These are phyloP conservation scores for Dactylonectria macrodidyma DNA, from an alignment of 2,329 filamentous ascomycete genomes.

Conservation along the genomic window DNA sequence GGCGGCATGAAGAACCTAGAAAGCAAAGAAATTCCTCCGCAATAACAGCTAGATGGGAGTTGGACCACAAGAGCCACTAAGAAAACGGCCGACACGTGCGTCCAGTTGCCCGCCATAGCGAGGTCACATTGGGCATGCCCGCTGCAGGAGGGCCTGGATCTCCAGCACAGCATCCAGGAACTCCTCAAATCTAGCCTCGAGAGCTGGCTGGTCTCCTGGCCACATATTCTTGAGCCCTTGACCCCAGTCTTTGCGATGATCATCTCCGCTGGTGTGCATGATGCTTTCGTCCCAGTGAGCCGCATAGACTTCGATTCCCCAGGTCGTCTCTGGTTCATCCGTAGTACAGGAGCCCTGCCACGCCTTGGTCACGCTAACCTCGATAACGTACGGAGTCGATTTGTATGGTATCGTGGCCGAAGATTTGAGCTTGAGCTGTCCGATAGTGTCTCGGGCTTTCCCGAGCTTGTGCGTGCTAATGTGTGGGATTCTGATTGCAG, in stretches of 20 bases:
- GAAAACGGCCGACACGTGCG: constrained; percentile 22
- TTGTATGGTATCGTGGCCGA: constrained; percentile 49
- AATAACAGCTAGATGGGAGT: constrained; percentile 22
- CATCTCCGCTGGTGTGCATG: constrained; percentile 45
- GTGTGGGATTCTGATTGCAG: constrained; percentile 31
- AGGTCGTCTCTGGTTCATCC: constrained; percentile 45
- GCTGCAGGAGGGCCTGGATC: constrained; percentile 49
- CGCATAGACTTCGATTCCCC: constrained; percentile 53
- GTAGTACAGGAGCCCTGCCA: constrained; percentile 43
- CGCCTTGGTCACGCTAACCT: constrained; percentile 49
- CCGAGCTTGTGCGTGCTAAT: constrained; percentile 33
- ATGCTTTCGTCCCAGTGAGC: constrained; percentile 56
- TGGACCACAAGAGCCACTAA: constrained; percentile 11
- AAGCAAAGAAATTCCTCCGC: constrained; percentile 7
- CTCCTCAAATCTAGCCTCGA: constrained; percentile 47
- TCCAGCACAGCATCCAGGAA: constrained; percentile 52
- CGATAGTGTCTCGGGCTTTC: constrained; percentile 23
- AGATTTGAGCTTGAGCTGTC: constrained; percentile 46
- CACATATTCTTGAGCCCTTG: constrained; percentile 50
- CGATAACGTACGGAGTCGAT: constrained; percentile 52
- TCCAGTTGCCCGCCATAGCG: constrained; percentile 19
- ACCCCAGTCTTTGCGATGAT: constrained; percentile 51
- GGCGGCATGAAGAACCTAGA: constrained; percentile 36
- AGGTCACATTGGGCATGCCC: constrained; percentile 28
- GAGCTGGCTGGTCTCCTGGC: constrained; percentile 45